phyloP scores from a whole-genome alignment of 2,329 filamentous ascomycete genomes.

The Pestalotiopsis sp. region DNA sequence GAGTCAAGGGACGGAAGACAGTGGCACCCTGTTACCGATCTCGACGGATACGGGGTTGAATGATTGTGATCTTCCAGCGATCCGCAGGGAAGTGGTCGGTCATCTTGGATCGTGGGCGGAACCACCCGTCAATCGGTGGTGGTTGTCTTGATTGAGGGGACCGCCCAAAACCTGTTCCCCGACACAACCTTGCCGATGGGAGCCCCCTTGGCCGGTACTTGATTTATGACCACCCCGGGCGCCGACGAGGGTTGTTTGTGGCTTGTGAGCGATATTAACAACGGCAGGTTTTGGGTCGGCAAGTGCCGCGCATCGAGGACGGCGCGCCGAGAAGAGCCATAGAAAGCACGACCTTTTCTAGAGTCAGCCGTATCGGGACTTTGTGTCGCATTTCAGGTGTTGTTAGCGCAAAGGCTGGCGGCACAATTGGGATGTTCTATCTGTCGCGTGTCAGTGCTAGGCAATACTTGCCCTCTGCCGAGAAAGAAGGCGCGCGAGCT shows the following conservation, averaged over 20 bases:
- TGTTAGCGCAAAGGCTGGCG: background rate
- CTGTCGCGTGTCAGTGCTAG: background rate
- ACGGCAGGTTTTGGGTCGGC: background rate
- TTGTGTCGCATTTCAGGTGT: background rate
- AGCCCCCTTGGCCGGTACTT: background rate
- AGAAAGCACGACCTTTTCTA: background rate
- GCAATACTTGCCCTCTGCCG: background rate
- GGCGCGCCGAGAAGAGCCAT: background rate
- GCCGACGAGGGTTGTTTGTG: background rate
- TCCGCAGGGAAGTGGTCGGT: background rate
- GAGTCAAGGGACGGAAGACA: background rate
- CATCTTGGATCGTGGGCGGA: background rate
- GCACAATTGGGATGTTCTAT: background rate
- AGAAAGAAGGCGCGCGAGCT: background rate
- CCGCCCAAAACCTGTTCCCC: background rate
- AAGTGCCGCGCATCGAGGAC: background rate
- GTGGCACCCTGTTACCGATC: background rate
- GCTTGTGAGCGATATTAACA: background rate
- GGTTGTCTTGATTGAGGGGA: background rate
- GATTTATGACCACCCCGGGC: background rate
- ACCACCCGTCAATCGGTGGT: background rate
- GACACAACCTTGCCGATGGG: background rate
- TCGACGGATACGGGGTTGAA: background rate
- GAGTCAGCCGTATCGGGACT: background rate
- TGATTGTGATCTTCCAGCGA: background rate